A percentile compares a stretch with the other conserved stretches of the same genome.
These are phyloP conservation scores for Vitis amurensis DNA, from an alignment of 164 flowering plant genomes.

Conservation along the genomic window DNA sequence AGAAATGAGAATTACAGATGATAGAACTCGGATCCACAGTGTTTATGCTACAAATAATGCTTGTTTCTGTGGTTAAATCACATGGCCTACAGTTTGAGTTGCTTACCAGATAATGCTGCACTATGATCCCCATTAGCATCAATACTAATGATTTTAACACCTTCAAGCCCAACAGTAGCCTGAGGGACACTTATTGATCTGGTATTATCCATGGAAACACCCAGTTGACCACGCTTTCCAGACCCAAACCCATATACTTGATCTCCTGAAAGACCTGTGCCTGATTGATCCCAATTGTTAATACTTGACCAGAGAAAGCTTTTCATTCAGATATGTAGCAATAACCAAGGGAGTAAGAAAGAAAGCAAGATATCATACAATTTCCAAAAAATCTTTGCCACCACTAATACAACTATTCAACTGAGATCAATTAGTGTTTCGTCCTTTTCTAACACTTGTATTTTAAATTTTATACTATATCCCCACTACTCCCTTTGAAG, in stretches of 20 bases:
- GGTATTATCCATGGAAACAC: slow-evolving; percentile 44
- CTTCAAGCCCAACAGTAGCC: slow-evolving; percentile 43
- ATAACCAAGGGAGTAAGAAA: too few relatives aligned
- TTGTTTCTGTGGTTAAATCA: not conserved
- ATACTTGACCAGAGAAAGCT: not conserved
- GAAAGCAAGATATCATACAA: too few relatives aligned
- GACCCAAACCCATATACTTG: slow-evolving; percentile 79
- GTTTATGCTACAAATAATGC: not conserved
- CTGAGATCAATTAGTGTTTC: too few relatives aligned
- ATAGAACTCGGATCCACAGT: not conserved
- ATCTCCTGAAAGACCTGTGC: slow-evolving; percentile 39
- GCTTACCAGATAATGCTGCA: slow-evolving; percentile 77
- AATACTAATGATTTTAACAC: slow-evolving; percentile 37
- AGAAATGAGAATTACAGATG: not conserved
- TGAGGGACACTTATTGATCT: slow-evolving; percentile 55
- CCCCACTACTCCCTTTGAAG: too few relatives aligned
- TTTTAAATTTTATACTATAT: too few relatives aligned
- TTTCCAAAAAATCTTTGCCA: too few relatives aligned
- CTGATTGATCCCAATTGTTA: not conserved
- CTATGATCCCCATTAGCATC: slow-evolving; percentile 96
- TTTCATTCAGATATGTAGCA: not conserved
- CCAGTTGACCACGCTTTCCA: slow-evolving; percentile 88
- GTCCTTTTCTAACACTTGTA: too few relatives aligned
- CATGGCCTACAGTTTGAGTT: not conserved
- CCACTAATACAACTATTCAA: too few relatives aligned